Evolutionary conservation across 169 alveolate genomes (phyloP).

Genomic region (Blepharisma undulans): DNA sequence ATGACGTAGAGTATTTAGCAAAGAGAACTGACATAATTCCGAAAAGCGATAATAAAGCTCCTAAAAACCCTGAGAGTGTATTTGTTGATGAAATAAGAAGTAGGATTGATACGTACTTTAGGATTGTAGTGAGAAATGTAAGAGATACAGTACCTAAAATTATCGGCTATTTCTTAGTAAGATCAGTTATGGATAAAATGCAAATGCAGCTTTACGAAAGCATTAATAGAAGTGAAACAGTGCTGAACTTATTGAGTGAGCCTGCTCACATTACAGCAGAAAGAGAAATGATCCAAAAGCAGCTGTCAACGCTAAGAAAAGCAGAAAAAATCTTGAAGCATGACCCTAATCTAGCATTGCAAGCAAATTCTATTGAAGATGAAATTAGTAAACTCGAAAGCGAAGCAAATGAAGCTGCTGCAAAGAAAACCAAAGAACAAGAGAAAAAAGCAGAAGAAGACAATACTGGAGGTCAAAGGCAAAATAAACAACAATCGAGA

Average conservation of each 20-base stretch:
- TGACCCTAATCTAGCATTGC: slow-evolving; percentile 64
- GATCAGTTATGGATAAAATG: slow-evolving; percentile 81
- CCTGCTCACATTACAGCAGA: slow-evolving; percentile 68
- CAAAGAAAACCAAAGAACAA: not conserved
- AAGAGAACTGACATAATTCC: slow-evolving; percentile 83
- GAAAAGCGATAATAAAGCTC: slow-evolving; percentile 41
- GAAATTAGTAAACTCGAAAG: not conserved
- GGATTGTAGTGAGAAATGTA: slow-evolving; percentile 93
- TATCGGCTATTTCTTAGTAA: slow-evolving; percentile 92
- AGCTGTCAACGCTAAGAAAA: slow-evolving; percentile 64
- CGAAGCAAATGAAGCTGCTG: not conserved
- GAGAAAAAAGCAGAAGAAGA: no score
- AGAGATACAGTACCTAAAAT: slow-evolving; percentile 97
- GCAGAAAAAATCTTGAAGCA: slow-evolving; percentile 74
- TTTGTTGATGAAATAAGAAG: slow-evolving; percentile 93
- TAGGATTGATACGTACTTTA: slow-evolving; percentile 94
- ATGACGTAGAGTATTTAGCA: slow-evolving; percentile 90
- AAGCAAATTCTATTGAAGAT: not conserved
- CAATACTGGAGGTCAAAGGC: not conserved
- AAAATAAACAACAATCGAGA: not conserved
- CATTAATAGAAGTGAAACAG: slow-evolving; percentile 52
- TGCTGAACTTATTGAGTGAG: slow-evolving; percentile 45
- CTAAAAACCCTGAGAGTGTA: slow-evolving; percentile 23
- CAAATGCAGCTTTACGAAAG: slow-evolving; percentile 83
- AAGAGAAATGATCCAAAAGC: slow-evolving; percentile 60